Base-by-base conservation (phyloP, 2,329 filamentous ascomycete genomes). In the Verticillium isaacii region DNA sequence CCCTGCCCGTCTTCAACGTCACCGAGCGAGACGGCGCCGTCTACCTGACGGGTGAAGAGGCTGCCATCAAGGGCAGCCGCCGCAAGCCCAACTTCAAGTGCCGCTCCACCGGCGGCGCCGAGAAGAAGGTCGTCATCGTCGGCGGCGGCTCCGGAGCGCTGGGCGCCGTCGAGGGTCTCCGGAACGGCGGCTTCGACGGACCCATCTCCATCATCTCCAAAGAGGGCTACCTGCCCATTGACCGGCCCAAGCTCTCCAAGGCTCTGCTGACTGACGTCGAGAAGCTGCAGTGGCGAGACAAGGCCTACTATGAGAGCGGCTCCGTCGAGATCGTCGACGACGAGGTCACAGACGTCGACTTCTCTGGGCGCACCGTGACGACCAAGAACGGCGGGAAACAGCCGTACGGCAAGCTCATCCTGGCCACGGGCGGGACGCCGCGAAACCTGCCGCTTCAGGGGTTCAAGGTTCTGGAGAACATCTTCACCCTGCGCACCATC, bases 171-270 rank as follows among this genome's bases (percentile, higher is more conserved):
- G 92, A 98, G 73, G 90, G 87, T 14, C 85, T 99, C 17, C 89
- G 94, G 54, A 89, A 90, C 66, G 87, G 89, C 65, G 93, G 93
- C 34, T 98, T 89, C 79, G 83, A 82, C 5, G 94, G 93, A 15
- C 80, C 85, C 61, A 88, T 99, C 67, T 96, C 93, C 0, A 81
- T 97, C 69, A 88, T 99, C 69, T 89, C 91, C 14, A 88, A 85
- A 66, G 95, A 99, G 75, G 89, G 91, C 25, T 90, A 95, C 73
- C 83, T 90, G 37, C 93, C 93, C 36, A 93, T 98, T 69, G 95
- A 99, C 78, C 87, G 95, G 23, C 92, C 95, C 12, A 98, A 98
- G 81, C 84, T 99, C 52, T 97, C 93, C 71, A 99, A 99, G 77
- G 92, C 94, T 0, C 82, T 99, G 14, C 84, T 97, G 65, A 86